These are phyloP conservation scores for Neospermospora avenae DNA, from an alignment of 2,329 filamentous ascomycete genomes.

Conservation along the genomic window DNA sequence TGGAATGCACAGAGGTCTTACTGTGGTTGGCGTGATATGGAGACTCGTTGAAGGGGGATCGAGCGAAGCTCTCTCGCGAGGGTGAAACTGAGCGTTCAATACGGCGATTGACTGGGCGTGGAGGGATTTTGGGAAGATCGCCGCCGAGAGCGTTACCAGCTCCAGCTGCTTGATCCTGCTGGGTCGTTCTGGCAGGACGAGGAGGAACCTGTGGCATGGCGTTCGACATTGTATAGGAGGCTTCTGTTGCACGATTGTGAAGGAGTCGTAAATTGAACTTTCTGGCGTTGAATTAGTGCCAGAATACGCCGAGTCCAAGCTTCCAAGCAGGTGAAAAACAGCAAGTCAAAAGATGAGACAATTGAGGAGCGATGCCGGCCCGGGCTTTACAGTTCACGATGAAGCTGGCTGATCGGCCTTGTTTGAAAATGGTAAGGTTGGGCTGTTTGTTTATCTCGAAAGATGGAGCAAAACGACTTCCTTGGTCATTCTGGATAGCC, in stretches of 20 bases:
- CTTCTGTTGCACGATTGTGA: constrained; percentile 6
- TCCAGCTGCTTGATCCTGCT: constrained; percentile 40
- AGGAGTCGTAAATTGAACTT: background rate
- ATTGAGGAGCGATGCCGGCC: background rate
- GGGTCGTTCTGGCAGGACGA: constrained; percentile 51
- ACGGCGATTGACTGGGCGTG: constrained; percentile 65
- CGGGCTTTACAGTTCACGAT: background rate
- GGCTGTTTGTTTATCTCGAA: constrained; percentile 8
- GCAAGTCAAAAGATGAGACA: background rate
- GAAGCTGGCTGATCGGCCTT: background rate
- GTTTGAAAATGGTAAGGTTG: background rate
- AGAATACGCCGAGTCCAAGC: constrained; percentile 1
- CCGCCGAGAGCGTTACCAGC: constrained; percentile 32
- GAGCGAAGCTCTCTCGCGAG: constrained; percentile 73
- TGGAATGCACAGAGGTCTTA: constrained; percentile 38
- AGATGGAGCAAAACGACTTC: background rate
- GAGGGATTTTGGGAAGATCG: constrained; percentile 70
- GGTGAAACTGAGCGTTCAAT: constrained; percentile 75
- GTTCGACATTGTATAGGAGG: constrained; percentile 39
- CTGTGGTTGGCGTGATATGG: constrained; percentile 45
- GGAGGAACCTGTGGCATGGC: constrained; percentile 53
- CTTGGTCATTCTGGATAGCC: background rate
- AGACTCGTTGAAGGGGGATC: constrained; percentile 77
- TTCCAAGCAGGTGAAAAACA: background rate
- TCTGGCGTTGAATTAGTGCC: constrained; percentile 8